A percentile compares a stretch with the other conserved stretches of the same genome.
Evolutionary conservation across 768 basidiomycete species (phyloP).

Genomic region (Tricholoma bakamatsutake): DNA sequence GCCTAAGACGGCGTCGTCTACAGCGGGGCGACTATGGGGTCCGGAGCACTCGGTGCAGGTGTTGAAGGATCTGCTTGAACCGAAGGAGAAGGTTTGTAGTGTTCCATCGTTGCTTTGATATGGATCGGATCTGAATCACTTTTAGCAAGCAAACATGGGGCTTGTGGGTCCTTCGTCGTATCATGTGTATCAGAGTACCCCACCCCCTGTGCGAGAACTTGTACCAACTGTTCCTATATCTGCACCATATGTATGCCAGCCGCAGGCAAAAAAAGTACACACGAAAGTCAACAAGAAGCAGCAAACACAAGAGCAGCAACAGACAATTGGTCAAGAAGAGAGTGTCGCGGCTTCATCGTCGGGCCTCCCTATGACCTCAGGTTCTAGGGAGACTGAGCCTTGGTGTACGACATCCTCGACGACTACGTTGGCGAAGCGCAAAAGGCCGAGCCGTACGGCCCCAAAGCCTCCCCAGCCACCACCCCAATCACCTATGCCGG

Average conservation of each 20-base stretch:
- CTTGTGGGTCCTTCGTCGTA: slow-evolving; percentile 8
- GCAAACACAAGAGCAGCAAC: not conserved
- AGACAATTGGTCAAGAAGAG: not conserved
- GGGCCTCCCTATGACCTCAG: not conserved
- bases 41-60: slow-evolving; percentile 13
- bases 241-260: slow-evolving; percentile 14
- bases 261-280: slow-evolving; percentile 8
- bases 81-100: not conserved
- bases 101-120: not conserved
- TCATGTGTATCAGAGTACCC: slow-evolving; percentile 6
- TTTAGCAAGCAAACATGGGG: slow-evolving; percentile 6
- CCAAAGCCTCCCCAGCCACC: slow-evolving; percentile 2
- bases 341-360: not conserved
- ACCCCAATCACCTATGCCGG: slow-evolving; percentile 1
- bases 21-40: slow-evolving; percentile 10
- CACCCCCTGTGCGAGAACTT: not conserved
- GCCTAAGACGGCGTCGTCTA: slow-evolving; percentile 5
- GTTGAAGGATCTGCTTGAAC: slow-evolving; percentile 11
- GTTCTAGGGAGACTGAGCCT: not conserved
- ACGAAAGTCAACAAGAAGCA: not conserved
- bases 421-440: not conserved
- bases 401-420: not conserved
- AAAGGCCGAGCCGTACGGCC: slow-evolving; percentile 1
- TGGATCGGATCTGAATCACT: not conserved
- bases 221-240: slow-evolving; percentile 10